Evolutionary conservation across 257 asterid genomes (phyloP), one percentile per base, ranked within the genome.

Genomic region (Jasminum sambac): DNA sequence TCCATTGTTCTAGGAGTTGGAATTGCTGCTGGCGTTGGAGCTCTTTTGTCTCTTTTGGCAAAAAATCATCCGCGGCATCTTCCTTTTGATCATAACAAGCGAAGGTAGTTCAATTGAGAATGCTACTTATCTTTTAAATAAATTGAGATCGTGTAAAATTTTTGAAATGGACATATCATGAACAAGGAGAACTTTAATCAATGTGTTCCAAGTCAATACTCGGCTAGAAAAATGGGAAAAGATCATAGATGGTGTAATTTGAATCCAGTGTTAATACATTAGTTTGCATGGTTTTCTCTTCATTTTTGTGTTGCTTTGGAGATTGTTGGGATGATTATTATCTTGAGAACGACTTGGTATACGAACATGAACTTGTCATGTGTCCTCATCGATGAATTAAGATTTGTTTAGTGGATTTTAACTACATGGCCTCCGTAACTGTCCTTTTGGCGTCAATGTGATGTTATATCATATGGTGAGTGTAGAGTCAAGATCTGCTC

Each of bases 1-100:
- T 92, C 96, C 40, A 41, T 87, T 11, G 63, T 81, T 70, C 63
- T 88, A 26, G 91, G 97, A 69, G 77, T 85, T 6, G 95, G 96
- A 76, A 74, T 84, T 73, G 89, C 82, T 73, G 85, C 80, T 62
- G 97, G 87, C 2, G 50, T 90, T 40, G 96, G 85, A 48, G 89
- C 84, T 59, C 82, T 88, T 25, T 65, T 92, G 52, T 74, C 78
- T 43, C 41, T 85, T 69, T 72, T 84, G 13, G 84, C 82, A 23
- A 86, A 71, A 77, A 87, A 76, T 46, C 84, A 68, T 19, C 46
- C 78, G 66, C 82, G 60, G 0, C 52, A 68, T 46, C 42, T 52
- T 65, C 75, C 78, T 19, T 65, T 61, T 67, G 74, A 72, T 57
- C 66, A 65, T 67, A 76, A 72, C 57, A 69, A 65, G 70, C 76